Evolutionary conservation across 2,329 filamentous ascomycete genomes (phyloP).

Genomic region (Penicillium sp.): DNA sequence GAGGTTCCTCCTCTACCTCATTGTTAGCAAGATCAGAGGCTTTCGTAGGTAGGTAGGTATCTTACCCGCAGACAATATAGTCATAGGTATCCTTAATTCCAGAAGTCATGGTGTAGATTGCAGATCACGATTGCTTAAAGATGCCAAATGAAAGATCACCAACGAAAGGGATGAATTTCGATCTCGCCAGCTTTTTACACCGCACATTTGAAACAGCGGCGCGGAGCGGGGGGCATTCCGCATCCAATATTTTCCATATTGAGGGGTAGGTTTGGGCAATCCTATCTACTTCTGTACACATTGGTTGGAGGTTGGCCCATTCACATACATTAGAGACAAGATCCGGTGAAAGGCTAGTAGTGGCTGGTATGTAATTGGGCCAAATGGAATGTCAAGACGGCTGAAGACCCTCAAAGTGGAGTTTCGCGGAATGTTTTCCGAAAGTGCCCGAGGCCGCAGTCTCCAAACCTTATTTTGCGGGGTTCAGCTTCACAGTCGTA

Average conservation of each 20-base stretch:
- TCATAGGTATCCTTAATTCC: conserved; percentile 22
- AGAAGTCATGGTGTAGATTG: conserved; percentile 16
- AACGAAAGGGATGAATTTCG: no score
- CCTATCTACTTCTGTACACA: not conserved
- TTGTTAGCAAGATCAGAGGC: not conserved
- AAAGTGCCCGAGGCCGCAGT: not conserved
- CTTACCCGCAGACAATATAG: conserved; percentile 36
- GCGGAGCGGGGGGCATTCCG: not conserved
- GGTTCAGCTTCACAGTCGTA: not conserved
- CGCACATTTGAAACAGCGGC: not conserved
- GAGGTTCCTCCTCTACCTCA: conserved; percentile 47
- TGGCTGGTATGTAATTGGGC: not conserved
- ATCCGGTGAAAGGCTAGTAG: not conserved
- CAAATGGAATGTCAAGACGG: not conserved
- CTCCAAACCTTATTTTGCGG: not conserved
- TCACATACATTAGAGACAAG: not conserved
- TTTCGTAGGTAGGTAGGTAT: not conserved
- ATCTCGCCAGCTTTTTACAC: not conserved
- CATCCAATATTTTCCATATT: not conserved
- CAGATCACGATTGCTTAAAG: not conserved
- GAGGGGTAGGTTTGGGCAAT: not conserved
- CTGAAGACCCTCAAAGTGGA: not conserved
- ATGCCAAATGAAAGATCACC: not conserved
- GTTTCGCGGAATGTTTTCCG: not conserved
- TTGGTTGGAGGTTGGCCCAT: not conserved